These are phyloP conservation scores for Hypsizygus marmoreus DNA, from an alignment of 768 basidiomycete genomes.

Conservation along the genomic window DNA sequence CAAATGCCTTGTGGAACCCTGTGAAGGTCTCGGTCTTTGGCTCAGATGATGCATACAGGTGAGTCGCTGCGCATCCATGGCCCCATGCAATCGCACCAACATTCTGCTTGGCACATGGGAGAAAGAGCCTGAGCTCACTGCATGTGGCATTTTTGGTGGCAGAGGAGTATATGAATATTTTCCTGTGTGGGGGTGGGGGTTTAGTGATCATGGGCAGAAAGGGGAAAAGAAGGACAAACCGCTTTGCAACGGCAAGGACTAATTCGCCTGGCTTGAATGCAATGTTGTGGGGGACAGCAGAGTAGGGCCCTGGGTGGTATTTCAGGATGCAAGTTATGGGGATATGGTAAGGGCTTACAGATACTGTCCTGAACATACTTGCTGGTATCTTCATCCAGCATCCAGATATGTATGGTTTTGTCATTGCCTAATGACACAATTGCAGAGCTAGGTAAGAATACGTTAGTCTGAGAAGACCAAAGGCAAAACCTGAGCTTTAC, in stretches of 20 bases:
- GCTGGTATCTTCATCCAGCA: constrained; percentile 23
- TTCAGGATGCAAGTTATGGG: not conserved
- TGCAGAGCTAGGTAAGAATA: constrained; percentile 28
- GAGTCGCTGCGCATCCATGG: constrained; percentile 30
- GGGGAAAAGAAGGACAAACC: constrained; percentile 24
- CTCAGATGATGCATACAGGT: constrained; percentile 62
- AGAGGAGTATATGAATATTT: constrained; percentile 15
- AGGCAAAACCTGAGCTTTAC: constrained; percentile 28
- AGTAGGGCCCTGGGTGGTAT: constrained; percentile 19
- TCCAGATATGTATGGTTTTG: constrained; percentile 44
- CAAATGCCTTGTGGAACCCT: constrained; percentile 56
- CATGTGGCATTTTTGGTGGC: constrained; percentile 9
- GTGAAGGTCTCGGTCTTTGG: constrained; percentile 29
- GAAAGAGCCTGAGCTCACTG: constrained; percentile 15
- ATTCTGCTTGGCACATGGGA: constrained; percentile 22
- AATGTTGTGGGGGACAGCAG: constrained; percentile 41
- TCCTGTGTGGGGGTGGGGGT: constrained; percentile 10
- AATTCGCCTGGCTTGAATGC: constrained; percentile 43
- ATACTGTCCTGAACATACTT: constrained; percentile 1
- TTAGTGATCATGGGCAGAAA: no score
- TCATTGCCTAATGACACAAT: constrained; percentile 55
- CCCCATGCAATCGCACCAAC: constrained; percentile 61
- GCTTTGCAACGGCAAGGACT: constrained; percentile 44
- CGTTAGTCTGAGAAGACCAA: constrained; percentile 1
- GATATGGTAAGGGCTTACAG: not conserved